Evolutionary conservation across 2,329 filamentous ascomycete species (phyloP).

Genomic region (Thelonectria olida): DNA sequence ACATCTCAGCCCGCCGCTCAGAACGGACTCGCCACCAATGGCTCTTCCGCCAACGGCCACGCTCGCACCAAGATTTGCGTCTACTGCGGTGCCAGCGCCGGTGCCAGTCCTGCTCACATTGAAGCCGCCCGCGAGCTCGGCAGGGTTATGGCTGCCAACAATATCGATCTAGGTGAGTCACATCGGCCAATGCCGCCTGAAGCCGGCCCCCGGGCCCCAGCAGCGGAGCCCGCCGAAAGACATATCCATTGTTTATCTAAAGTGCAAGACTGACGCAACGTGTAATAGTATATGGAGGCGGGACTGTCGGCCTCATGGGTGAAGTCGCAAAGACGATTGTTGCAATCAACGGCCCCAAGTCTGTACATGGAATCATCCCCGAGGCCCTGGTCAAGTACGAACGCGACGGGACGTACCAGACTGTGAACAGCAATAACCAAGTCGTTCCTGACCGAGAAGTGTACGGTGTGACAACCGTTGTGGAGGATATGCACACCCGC

Average conservation of each 20-base stretch:
- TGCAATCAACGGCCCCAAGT: constrained; percentile 78
- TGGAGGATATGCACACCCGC: constrained; percentile 94
- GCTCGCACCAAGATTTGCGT: constrained; percentile 80
- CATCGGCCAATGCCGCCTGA: not conserved
- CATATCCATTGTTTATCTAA: not conserved
- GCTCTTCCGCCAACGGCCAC: constrained; percentile 40
- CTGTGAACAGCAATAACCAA: constrained; percentile 56
- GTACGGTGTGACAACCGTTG: constrained; percentile 88
- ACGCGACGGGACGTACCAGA: constrained; percentile 67
- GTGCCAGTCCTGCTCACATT: constrained; percentile 78
- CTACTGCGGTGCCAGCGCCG: constrained; percentile 87
- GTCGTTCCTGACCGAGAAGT: constrained; percentile 69
- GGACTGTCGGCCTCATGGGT: constrained; percentile 95
- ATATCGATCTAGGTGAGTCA: constrained; percentile 75
- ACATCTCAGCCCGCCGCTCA: constrained; percentile 27
- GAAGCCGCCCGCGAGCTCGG: constrained; percentile 82
- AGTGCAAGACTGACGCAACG: not conserved
- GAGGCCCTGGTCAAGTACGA: constrained; percentile 84
- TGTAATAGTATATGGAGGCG: constrained; percentile 84
- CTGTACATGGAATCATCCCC: constrained; percentile 95
- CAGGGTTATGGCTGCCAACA: constrained; percentile 75
- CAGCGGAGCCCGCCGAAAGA: not conserved
- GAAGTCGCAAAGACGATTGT: constrained; percentile 89
- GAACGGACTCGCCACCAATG: constrained; percentile 38
- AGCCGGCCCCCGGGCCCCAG: not conserved